Conservation (phyloP, 176 grass and related monocot species). For the Triticum dicoccoides region DNA sequence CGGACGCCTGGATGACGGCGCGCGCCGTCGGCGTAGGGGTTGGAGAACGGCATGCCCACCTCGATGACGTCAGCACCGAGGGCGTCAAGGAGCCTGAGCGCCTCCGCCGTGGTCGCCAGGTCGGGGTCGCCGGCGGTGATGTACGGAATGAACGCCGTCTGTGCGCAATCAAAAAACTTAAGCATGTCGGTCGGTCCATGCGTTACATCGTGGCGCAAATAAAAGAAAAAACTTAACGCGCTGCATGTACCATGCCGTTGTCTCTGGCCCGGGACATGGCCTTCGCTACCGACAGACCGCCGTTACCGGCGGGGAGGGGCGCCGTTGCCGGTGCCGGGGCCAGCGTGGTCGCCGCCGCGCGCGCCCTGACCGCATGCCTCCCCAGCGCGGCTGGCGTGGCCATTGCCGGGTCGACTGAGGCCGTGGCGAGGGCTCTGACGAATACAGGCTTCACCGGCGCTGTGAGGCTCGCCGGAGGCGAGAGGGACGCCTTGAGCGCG, state of each 20-base stretch:
- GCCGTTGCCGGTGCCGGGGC: neutral
- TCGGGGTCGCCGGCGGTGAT: conserved; percentile 91
- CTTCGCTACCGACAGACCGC: conserved; percentile 27
- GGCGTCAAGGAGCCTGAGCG: conserved; percentile 60
- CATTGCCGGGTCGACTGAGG: neutral
- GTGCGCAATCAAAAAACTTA: neutral
- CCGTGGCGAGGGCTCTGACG: neutral
- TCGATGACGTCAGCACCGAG: conserved; percentile 79
- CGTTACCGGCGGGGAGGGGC: neutral
- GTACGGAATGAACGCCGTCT: conserved; percentile 69
- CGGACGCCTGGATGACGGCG: conserved; percentile 64
- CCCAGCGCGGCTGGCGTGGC: neutral
- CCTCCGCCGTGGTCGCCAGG: conserved; percentile 61
- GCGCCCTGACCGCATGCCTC: neutral
- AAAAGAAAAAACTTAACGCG: too few relatives aligned
- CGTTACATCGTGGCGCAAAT: neutral
- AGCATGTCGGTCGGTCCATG: neutral
- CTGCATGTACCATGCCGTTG: conserved; percentile 24
- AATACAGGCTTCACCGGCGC: neutral
- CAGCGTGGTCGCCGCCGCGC: neutral
- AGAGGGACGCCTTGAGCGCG: neutral
- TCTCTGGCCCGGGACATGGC: conserved; percentile 20
- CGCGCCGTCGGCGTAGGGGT: conserved; percentile 72
- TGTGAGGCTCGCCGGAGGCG: neutral
- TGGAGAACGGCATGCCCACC: conserved; percentile 75